Evolutionary conservation across 768 basidiomycete genomes (phyloP).

Genomic region (Tephrocybe sp.): DNA sequence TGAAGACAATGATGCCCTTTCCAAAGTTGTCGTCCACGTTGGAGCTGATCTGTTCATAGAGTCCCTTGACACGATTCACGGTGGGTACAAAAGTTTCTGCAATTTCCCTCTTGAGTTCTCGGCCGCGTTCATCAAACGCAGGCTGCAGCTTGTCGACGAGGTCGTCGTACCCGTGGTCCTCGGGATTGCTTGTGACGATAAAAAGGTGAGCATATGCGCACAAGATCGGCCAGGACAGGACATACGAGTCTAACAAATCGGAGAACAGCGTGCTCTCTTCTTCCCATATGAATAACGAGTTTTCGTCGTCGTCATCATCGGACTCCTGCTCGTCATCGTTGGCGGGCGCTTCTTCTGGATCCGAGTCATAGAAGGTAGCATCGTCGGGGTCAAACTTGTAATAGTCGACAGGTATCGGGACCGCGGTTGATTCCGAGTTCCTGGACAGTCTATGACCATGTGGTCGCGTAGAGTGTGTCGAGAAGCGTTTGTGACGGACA

Average conservation of each 20-base stretch:
- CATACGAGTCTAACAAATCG: conserved; percentile 45
- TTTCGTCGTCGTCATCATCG: conserved; percentile 27
- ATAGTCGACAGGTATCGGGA: background rate
- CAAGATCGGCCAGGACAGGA: conserved; percentile 3
- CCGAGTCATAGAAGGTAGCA: conserved; percentile 15
- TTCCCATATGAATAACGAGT: conserved; percentile 46
- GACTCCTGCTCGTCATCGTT: conserved; percentile 15
- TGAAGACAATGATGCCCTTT: conserved; percentile 50
- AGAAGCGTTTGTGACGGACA: conserved; percentile 1
- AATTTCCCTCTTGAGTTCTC: conserved; percentile 38
- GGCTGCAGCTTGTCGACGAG: conserved; percentile 42
- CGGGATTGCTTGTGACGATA: conserved; percentile 25
- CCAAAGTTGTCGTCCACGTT: conserved; percentile 37
- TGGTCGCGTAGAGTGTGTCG: background rate
- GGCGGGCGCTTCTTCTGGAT: conserved; percentile 2
- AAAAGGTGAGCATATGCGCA: conserved; percentile 12
- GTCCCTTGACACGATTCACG: conserved; percentile 46
- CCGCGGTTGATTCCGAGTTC: conserved; percentile 2
- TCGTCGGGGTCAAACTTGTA: conserved; percentile 16
- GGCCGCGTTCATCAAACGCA: conserved; percentile 40
- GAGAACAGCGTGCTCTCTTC: conserved; percentile 54
- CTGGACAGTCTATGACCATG: background rate
- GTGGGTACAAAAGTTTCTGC: conserved; percentile 44
- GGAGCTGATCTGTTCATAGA: conserved; percentile 35
- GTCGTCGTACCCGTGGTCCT: conserved; percentile 30